Evolutionary conservation across 2,329 filamentous ascomycete species (phyloP).

Genomic region (Aspergillus eucalypticola): DNA sequence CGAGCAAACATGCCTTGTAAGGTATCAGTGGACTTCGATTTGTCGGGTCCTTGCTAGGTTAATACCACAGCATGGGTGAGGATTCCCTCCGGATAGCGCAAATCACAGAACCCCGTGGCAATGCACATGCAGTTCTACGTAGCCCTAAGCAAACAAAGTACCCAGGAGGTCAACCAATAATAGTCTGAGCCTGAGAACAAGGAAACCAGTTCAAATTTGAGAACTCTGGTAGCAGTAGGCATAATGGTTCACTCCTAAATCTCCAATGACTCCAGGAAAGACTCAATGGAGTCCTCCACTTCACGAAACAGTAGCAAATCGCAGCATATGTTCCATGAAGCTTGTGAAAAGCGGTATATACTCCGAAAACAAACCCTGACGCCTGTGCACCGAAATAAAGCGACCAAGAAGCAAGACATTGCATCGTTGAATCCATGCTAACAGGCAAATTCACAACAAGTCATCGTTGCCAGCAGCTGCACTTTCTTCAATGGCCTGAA

Average conservation of each 20-base stretch:
- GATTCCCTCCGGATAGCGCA: too few relatives aligned
- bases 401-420: constrained; percentile 1
- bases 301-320: background rate
- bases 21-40: background rate
- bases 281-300: background rate
- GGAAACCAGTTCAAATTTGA: background rate
- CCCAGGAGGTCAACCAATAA: background rate
- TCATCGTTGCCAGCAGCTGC: constrained; percentile 77
- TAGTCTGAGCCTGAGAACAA: background rate
- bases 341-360: background rate
- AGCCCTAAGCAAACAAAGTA: too few relatives aligned
- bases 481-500: constrained; percentile 74
- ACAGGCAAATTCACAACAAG: constrained; percentile 55
- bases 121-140: too few relatives aligned
- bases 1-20: background rate
- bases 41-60: background rate
- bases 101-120: too few relatives aligned
- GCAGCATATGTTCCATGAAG: background rate
- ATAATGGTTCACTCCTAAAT: background rate
- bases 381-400: constrained; percentile 4
- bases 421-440: background rate
- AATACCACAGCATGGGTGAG: too few relatives aligned
- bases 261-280: constrained; percentile 4
- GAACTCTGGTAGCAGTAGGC: background rate
- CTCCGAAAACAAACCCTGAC: background rate